Conservation (phyloP, 306 rosid genomes). For the Cucumis sativus region Cucumber_9930_V3 NC_026660.2:14363001-14363500, state of each 20-base stretch:
- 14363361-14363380: conserved; percentile 59
- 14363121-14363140: conserved; percentile 87
- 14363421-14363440: conserved; percentile 37
- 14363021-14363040: conserved; percentile 54
- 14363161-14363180: conserved; percentile 52
- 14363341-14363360: conserved; percentile 54
- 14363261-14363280: conserved; percentile 70
- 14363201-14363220: conserved; percentile 62
- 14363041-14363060: conserved; percentile 22
- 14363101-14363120: conserved; percentile 81
- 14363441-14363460: conserved; percentile 55
- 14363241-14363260: conserved; percentile 86
- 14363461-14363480: conserved; percentile 37
- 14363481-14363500: conserved; percentile 37
- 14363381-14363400: conserved; percentile 62
- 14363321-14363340: conserved; percentile 27
- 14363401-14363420: conserved; percentile 44
- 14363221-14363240: conserved; percentile 92
- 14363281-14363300: conserved; percentile 68
- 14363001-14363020: no score
- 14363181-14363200: conserved; percentile 92
- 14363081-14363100: conserved; percentile 64
- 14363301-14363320: conserved; percentile 46
- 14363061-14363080: conserved; percentile 34
- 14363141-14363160: conserved; percentile 70